Base-by-base conservation (phyloP, 345 rosid species). In the Trapa bicornis region DNA sequence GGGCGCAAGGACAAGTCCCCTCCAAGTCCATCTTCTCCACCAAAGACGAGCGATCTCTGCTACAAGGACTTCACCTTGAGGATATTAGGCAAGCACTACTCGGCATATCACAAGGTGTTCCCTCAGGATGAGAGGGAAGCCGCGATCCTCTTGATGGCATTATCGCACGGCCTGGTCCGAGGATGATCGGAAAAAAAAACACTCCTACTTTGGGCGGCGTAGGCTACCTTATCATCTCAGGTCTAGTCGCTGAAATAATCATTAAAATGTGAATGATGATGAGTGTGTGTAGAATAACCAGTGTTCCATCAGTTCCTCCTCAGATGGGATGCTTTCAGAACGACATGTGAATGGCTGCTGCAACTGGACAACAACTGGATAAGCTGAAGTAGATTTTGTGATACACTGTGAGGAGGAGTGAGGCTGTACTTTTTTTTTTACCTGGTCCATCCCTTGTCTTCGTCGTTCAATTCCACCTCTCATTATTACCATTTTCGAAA, bases 111-210 rank as follows among this genome's bases (percentile, higher is more conserved):
- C 64, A 77, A 76, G 76, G 85, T 88, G 75, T 92, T 89, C 73
- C 98, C 96, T 66, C 98, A 88, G 74, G 98, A 89, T 47, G 98
- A 92, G 80, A 89, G 90, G 77, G 97, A 92, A 80, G 98, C 93
- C 17, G 98, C 98, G 16, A 81, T 92, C 75, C 84, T 92, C 61
- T 87, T 92, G 42, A 92, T 92, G 97, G 97, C 98, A 73, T 71
- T 92, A 56, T 92, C 98, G 11, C 82, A 86, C 65, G 98, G 98
- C 37, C 78, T 93, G 48, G 94, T 89, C 66, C 89, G 75, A 15
- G 17, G 69, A 1, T 37, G 42, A 52, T 22, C 29, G 29, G 29
- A 22, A 22, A 22, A 22, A 22, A 22, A 22, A 22, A 22, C 29
- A 22, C 29, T 0, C 29, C 29, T 22, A 22, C 29, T 22, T 22